These are phyloP conservation scores for Hypoxylon trugodes DNA, from an alignment of 495 filamentous ascomycete genomes.

Conservation along the genomic window DNA sequence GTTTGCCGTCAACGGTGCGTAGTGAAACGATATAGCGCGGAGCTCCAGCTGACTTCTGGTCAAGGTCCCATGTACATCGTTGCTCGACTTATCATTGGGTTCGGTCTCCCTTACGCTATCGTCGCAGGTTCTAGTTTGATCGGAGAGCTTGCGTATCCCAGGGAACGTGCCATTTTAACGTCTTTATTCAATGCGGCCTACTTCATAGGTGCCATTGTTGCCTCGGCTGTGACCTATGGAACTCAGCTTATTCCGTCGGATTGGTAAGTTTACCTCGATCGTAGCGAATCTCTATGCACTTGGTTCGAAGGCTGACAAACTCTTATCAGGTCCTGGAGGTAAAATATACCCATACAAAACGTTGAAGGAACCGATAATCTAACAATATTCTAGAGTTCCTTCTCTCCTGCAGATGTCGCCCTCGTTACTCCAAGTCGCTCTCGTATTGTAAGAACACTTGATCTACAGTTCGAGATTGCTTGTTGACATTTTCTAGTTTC, in stretches of 20 bases:
- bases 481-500: conserved; percentile 45
- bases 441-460: conserved; percentile 53
- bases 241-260: conserved; percentile 63
- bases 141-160: conserved; percentile 72
- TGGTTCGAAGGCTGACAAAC: conserved; percentile 2
- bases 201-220: conserved; percentile 69
- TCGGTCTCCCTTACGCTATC: conserved; percentile 71
- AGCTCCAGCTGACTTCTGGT: background rate
- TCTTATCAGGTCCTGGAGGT: conserved; percentile 59
- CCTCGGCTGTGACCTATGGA: conserved; percentile 65
- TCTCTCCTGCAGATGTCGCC: conserved; percentile 64
- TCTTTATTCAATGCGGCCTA: conserved; percentile 73
- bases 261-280: conserved; percentile 51
- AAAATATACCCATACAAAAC: background rate
- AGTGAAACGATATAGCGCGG: background rate
- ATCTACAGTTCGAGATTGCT: background rate
- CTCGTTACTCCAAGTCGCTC: conserved; percentile 62
- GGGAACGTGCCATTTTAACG: conserved; percentile 70
- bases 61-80: conserved; percentile 68
- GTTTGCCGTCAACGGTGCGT: conserved; percentile 55
- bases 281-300: background rate
- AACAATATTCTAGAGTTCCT: conserved; percentile 55
- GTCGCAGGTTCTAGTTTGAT: conserved; percentile 70
- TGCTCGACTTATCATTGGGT: conserved; percentile 70
- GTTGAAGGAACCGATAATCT: background rate